Conservation (phyloP, 1,139 yeast species). For the Yamadazyma aaseri region DNA sequence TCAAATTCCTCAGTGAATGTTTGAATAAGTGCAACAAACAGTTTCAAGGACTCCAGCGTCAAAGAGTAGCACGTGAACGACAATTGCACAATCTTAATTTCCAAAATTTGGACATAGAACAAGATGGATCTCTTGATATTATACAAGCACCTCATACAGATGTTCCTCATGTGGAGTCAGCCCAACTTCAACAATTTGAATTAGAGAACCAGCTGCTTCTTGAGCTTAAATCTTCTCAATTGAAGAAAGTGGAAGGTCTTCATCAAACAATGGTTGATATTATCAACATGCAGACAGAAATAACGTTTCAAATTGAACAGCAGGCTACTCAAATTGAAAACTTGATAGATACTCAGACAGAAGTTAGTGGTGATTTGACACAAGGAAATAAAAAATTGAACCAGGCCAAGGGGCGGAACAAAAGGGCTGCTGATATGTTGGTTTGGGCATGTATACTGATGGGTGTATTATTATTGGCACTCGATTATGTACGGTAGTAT, state of each 20-base stretch:
- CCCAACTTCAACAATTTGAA: slow-evolving; percentile 67
- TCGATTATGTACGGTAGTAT: slow-evolving; percentile 54
- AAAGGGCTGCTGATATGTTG: slow-evolving; percentile 67
- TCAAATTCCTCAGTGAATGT: slow-evolving; percentile 37
- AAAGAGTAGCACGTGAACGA: slow-evolving; percentile 40
- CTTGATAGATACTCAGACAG: slow-evolving; percentile 69
- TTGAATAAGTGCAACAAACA: slow-evolving; percentile 33
- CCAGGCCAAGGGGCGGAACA: slow-evolving; percentile 69
- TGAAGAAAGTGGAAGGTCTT: slow-evolving; percentile 66
- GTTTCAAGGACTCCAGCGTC: slow-evolving; percentile 43
- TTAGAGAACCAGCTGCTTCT: slow-evolving; percentile 71
- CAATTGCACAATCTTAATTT: slow-evolving; percentile 42
- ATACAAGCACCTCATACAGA: slow-evolving; percentile 5
- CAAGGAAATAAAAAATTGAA: slow-evolving; percentile 74
- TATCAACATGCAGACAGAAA: slow-evolving; percentile 72
- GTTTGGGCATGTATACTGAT: slow-evolving; percentile 59
- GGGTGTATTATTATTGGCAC: slow-evolving; percentile 60
- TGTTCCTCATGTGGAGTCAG: slow-evolving; percentile 39
- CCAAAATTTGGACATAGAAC: slow-evolving; percentile 39
- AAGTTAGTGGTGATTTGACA: slow-evolving; percentile 63
- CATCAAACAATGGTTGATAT: slow-evolving; percentile 80
- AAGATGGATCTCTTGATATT: slow-evolving; percentile 12
- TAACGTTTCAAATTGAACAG: slow-evolving; percentile 68
- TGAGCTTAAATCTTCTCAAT: slow-evolving; percentile 59
- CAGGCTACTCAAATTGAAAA: slow-evolving; percentile 75